A percentile compares a stretch with the other conserved stretches of the same genome.
Evolutionary conservation across 1,284 basidiomycete species (phyloP).

Genomic region (Trichosporon faecale): DNA sequence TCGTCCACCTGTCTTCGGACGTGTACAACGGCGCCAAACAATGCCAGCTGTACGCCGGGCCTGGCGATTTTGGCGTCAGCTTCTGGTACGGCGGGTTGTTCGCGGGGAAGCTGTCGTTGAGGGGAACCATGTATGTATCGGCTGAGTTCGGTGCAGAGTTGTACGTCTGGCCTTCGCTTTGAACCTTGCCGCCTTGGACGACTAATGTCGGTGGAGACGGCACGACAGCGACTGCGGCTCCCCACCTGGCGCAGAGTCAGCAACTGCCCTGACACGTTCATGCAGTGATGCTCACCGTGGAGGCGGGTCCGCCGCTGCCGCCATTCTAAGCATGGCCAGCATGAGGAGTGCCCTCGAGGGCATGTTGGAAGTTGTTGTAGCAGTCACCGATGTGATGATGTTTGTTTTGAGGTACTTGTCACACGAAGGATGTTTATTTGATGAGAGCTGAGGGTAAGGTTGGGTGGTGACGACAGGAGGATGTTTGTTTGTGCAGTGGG

Average conservation of each 20-base stretch:
- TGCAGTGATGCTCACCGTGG: conserved; percentile 9
- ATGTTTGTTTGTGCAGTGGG: conserved; percentile 1
- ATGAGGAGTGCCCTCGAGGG: conserved; percentile 3
- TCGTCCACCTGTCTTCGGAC: conserved; percentile 39
- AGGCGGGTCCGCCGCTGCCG: conserved; percentile 5
- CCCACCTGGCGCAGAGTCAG: conserved; percentile 63
- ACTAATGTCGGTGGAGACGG: conserved; percentile 60
- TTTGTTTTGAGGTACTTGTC: not conserved
- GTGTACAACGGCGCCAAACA: conserved; percentile 65
- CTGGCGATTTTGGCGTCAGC: conserved; percentile 40
- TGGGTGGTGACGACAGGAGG: not conserved
- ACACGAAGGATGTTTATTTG: conserved; percentile 7
- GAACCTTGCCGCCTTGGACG: conserved; percentile 72
- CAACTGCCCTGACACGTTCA: not conserved
- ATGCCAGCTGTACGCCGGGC: conserved; percentile 72
- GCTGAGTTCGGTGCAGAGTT: conserved; percentile 67
- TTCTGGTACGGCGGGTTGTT: conserved; percentile 61
- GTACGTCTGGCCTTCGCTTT: conserved; percentile 66
- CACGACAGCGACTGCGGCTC: conserved; percentile 64
- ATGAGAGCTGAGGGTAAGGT: not conserved
- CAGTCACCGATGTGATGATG: not conserved
- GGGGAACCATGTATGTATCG: conserved; percentile 66
- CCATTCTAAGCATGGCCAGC: conserved; percentile 2
- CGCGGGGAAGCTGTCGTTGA: conserved; percentile 60
- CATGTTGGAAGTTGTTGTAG: not conserved